Evolutionary conservation across 2,329 filamentous ascomycete genomes (phyloP), one percentile per base, ranked within the genome.

Genomic region (Xylaria sp.): DNA sequence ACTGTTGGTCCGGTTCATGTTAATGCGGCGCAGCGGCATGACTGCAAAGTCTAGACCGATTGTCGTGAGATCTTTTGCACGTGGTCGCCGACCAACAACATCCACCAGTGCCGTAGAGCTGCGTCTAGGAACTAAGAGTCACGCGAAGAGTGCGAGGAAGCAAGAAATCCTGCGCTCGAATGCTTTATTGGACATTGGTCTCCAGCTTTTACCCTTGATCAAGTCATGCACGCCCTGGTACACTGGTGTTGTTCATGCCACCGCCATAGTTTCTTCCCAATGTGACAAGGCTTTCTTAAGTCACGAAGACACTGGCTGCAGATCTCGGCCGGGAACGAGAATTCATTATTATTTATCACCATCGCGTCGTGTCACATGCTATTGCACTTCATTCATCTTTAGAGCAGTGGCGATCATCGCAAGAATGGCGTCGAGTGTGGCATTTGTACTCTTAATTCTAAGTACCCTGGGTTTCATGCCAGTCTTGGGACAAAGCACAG

Each of bases 401-500:
- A 55, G 50, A 55, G 30, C 30, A 55, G 23, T 58, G 12, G 55
- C 30, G 34, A 32, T 45, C 25, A 58, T 28, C 34, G 34, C 55
- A 32, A 43, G 34, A 43, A 58, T 58, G 55, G 55, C 55, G 23
- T 45, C 39, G 23, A 58, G 39, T 13, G 36, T 59, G 39, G 23
- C 15, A n/a, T 59, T 59, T 34, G 12, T 59, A 34, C 23, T 46
- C 39, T 43, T 59, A 18, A 34, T 46, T 32, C 28, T 59, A 32
- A 46, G 36, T 34, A 46, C 56, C 39, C 23, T 30, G 25, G 56
- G 25, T 23, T 30, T 59, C 10, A 32, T 59, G 39, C 57, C 57
- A 60, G 57, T 30, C 57, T 45, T 60, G 57, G 39, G 57, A 32
- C 30, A 34, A 56, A 56, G 34, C 20, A 56, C 32, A 56, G 52